These are phyloP conservation scores for Ogataea siamensis DNA, from an alignment of 805 yeast species.

Conservation along the genomic window DNA sequence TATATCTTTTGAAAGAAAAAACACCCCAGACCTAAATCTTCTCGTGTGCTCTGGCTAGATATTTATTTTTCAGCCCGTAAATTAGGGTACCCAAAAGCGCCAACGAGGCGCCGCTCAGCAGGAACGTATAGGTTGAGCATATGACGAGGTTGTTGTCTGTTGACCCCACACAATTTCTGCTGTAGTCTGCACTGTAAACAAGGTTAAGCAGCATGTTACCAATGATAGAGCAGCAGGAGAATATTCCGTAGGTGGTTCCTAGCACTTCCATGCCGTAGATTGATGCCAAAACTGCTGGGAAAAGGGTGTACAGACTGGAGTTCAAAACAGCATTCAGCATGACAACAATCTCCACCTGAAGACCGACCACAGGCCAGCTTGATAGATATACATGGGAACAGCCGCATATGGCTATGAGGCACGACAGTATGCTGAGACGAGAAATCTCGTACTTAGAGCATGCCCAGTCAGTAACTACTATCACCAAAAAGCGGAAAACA, in stretches of 20 bases:
- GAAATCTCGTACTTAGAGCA: conserved; percentile 31
- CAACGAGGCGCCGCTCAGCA: conserved; percentile 28
- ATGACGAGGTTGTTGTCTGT: conserved; percentile 27
- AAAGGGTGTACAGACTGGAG: conserved; percentile 82
- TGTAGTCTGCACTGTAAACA: conserved; percentile 66
- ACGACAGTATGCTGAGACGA: conserved; percentile 29
- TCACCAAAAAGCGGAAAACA: conserved; percentile 60
- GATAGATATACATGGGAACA: conserved; percentile 32
- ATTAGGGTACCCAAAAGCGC: conserved; percentile 25
- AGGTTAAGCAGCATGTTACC: conserved; percentile 49
- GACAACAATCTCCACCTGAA: conserved; percentile 26
- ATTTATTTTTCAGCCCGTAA: conserved; percentile 22
- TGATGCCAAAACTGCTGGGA: conserved; percentile 78
- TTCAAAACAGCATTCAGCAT: conserved; percentile 37
- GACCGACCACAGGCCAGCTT: conserved; percentile 7
- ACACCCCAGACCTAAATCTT: conserved; percentile 24
- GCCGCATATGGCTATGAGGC: conserved; percentile 28
- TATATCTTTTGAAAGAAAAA: neutral
- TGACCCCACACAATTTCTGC: conserved; percentile 35
- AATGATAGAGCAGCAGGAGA: conserved; percentile 70
- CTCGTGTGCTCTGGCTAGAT: conserved; percentile 26
- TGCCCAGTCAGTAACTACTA: conserved; percentile 65
- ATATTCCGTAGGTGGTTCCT: conserved; percentile 92
- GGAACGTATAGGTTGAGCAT: conserved; percentile 35
- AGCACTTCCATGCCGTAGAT: conserved; percentile 86